Percentiles rank a stretch among this genome's conserved stretches.
These are phyloP conservation scores for Cladosporium sp. DNA, from an alignment of 2,329 filamentous ascomycete species.

Conservation along the genomic window DNA sequence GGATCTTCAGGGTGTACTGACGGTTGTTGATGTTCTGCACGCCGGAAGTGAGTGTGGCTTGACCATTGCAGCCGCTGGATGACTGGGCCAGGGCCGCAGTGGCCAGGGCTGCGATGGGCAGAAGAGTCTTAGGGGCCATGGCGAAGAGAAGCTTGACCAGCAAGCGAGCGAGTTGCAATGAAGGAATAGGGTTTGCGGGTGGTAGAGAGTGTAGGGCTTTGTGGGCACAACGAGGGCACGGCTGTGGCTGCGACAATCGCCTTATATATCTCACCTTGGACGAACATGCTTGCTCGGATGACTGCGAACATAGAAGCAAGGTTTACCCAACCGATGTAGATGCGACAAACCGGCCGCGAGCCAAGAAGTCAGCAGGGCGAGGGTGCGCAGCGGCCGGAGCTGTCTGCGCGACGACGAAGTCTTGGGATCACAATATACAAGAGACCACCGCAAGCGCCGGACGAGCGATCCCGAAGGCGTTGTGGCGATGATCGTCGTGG, in stretches of 20 bases:
- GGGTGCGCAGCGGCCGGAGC: neutral
- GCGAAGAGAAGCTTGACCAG: slow-evolving; percentile 2
- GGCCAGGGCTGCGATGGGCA: slow-evolving; percentile 2
- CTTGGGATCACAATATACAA: neutral
- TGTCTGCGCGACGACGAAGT: neutral
- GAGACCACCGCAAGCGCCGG: neutral
- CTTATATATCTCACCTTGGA: slow-evolving; percentile 1
- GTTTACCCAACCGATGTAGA: neutral
- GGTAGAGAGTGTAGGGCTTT: slow-evolving; percentile 1
- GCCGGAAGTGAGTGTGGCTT: slow-evolving; percentile 1
- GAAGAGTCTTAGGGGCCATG: slow-evolving; percentile 7
- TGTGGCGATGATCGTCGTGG: neutral
- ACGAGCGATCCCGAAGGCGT: neutral
- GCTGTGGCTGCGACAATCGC: neutral
- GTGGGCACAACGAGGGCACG: neutral
- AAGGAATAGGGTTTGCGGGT: neutral
- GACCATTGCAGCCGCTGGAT: neutral
- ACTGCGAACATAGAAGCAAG: neutral
- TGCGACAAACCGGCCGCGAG: neutral
- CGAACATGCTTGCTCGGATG: neutral
- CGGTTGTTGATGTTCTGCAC: slow-evolving; percentile 1
- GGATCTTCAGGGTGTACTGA: slow-evolving; percentile 10
- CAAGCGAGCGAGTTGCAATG: neutral
- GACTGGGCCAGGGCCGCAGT: slow-evolving; percentile 5
- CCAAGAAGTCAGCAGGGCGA: neutral